A percentile compares a stretch with the other conserved stretches of the same genome.
Evolutionary conservation across 1,284 basidiomycete species (phyloP).

Genomic region (Moesziomyces sp.): DNA sequence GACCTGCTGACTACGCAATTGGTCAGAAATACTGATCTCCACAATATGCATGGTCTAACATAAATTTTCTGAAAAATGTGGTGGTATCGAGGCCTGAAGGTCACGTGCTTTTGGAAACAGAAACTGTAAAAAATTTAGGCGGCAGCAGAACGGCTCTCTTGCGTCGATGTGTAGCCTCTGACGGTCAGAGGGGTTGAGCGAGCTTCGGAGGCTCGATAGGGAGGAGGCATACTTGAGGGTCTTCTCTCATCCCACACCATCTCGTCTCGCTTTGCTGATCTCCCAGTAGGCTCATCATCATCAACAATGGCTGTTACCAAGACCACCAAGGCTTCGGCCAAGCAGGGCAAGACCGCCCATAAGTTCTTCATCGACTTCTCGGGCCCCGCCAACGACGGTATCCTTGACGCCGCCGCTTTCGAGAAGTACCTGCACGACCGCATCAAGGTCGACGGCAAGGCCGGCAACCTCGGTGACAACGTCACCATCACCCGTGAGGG

Average conservation of each 20-base stretch:
- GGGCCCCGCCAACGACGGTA: conserved; percentile 86
- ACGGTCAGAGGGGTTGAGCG: too few species aligned
- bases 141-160: neutral
- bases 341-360: conserved; percentile 78
- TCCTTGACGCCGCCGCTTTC: conserved; percentile 90
- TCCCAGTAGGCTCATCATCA: conserved; percentile 50
- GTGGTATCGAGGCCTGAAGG: neutral
- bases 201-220: too few species aligned
- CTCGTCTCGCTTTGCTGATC: conserved; percentile 53
- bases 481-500: conserved; percentile 69
- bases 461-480: conserved; percentile 73
- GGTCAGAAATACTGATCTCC: neutral
- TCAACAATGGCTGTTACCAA: conserved; percentile 61
- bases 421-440: conserved; percentile 94
- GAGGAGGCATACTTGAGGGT: neutral
- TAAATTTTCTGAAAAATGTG: neutral
- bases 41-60: neutral
- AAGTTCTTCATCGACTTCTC: conserved; percentile 96
- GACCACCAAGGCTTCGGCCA: conserved; percentile 60
- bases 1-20: neutral
- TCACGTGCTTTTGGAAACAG: conserved; percentile 10
- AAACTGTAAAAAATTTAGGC: conserved; percentile 37
- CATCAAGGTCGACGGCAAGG: conserved; percentile 80
- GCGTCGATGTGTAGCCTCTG: too few species aligned
- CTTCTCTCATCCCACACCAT: conserved; percentile 8